Conservation (phyloP, 1,284 basidiomycete genomes). For the Cutaneotrichosporon arboriforme region DNA sequence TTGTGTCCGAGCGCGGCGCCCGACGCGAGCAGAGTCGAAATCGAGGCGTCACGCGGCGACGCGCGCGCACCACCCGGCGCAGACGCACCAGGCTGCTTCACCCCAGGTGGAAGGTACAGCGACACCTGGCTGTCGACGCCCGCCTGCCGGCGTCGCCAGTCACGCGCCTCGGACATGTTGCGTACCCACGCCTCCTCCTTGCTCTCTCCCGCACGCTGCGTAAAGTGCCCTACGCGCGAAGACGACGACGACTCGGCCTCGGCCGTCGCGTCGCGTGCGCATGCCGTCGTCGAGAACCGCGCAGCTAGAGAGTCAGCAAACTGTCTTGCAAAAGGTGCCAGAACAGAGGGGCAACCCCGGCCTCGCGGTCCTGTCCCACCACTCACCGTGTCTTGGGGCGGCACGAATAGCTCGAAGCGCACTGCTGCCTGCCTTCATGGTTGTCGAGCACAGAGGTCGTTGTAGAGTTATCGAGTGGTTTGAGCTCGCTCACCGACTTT, state of each 20-base stretch:
- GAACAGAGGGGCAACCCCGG: too few species aligned
- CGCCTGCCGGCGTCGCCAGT: slow-evolving; percentile 34
- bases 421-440: slow-evolving; percentile 13
- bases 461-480: not conserved
- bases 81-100: not conserved
- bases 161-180: slow-evolving; percentile 38
- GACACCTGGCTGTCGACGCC: slow-evolving; percentile 21
- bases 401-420: slow-evolving; percentile 5
- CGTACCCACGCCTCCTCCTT: slow-evolving; percentile 37
- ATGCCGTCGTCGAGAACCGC: slow-evolving; percentile 1
- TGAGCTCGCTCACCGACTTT: not conserved
- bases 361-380: not conserved
- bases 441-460: not conserved
- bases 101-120: slow-evolving; percentile 24
- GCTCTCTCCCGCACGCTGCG: slow-evolving; percentile 20
- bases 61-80: slow-evolving; percentile 3
- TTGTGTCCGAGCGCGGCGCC: slow-evolving; percentile 93
- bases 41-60: slow-evolving; percentile 46
- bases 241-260: slow-evolving; percentile 3
- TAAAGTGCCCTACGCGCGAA: not conserved
- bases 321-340: too few species aligned
- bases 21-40: slow-evolving; percentile 84
- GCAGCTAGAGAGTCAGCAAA: slow-evolving; percentile 1
- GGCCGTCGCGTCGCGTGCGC: slow-evolving; percentile 3
- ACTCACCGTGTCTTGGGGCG: slow-evolving; percentile 1